Base-by-base conservation (phyloP, 257 asterid species). In the Primulina huaijiensis region DNA sequence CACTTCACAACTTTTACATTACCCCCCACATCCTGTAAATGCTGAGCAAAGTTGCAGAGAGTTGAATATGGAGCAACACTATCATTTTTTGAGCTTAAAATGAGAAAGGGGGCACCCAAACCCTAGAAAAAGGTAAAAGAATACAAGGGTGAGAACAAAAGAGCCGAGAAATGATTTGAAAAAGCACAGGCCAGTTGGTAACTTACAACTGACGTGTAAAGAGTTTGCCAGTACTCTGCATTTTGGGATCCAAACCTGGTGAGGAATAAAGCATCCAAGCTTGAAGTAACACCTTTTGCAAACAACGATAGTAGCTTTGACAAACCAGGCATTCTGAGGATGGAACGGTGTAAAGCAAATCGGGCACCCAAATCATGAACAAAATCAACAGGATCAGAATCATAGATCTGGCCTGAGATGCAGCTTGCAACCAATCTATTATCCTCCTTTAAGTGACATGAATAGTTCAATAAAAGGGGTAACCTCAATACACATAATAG, bases 321-420 rank as follows among this genome's bases (percentile, higher is more conserved):
- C 56, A 92, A 83, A 66, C 98, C 97, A 31, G 98, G 96, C 78
- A 92, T 43, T 79, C 82, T 88, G 55, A 82, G 85, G 75, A 89
- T 73, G 43, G 89, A 60, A 29, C 76, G 90, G 67, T 84, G 86
- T 65, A 85, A 75, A 81, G 96, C 84, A 76, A 85, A 87, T 74
- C 84, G 83, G 33, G 92, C 89, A 75, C 96, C 97, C 82, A 88
- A 79, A 76, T 89, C 95, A 10, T 75, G 72, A 25, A 90, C 69
- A 72, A 87, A 80, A 70, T 92, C 97, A 73, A 85, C 86, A 5
- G 98, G 98, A 84, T 91, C 92, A 69, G 98, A 90, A 76, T 90
- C 98, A 74, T 86, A 90, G 57, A 92, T 87, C 78, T 92, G 96
- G 73, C 95, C 98, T 40, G 92, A 78, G 76, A 92, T 85, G 87